phyloP scores from a whole-genome alignment of 768 basidiomycete genomes.

The Lactarius pseudohatsudake region DNA sequence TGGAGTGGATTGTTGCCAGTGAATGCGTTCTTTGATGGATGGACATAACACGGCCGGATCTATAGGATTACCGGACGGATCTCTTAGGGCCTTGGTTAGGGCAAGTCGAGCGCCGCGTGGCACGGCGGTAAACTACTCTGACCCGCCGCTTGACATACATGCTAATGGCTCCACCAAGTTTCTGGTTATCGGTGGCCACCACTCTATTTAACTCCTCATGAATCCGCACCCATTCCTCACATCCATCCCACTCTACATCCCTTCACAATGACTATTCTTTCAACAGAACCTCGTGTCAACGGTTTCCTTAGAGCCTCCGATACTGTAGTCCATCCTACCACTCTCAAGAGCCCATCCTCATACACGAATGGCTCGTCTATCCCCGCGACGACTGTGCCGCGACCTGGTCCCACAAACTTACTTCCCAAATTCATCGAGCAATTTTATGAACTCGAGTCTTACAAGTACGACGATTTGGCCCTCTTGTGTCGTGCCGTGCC shows the following conservation, averaged over 20 bases:
- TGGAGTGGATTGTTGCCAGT: not conserved
- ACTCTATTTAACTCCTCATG: constrained; percentile 17
- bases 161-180: too few species aligned
- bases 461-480: constrained; percentile 48
- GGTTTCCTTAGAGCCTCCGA: constrained; percentile 12
- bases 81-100: not conserved
- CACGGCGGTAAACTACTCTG: not conserved
- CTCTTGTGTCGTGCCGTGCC: not conserved
- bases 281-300: constrained; percentile 22
- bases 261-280: constrained; percentile 26
- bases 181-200: too few species aligned
- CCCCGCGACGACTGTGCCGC: not conserved
- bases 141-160: too few species aligned
- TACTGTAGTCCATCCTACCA: not conserved
- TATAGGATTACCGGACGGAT: not conserved
- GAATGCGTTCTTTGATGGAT: not conserved
- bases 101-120: not conserved
- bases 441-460: constrained; percentile 58
- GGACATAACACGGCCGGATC: not conserved
- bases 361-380: constrained; percentile 4
- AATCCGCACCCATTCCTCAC: not conserved
- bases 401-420: constrained; percentile 36
- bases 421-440: constrained; percentile 59
- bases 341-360: constrained; percentile 1
- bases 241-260: not conserved